Percentiles rank a stretch among this genome's conserved stretches.
Evolutionary conservation across 352 stramenopile species (phyloP).

Genomic region (Pseudoperonospora humuli): DNA sequence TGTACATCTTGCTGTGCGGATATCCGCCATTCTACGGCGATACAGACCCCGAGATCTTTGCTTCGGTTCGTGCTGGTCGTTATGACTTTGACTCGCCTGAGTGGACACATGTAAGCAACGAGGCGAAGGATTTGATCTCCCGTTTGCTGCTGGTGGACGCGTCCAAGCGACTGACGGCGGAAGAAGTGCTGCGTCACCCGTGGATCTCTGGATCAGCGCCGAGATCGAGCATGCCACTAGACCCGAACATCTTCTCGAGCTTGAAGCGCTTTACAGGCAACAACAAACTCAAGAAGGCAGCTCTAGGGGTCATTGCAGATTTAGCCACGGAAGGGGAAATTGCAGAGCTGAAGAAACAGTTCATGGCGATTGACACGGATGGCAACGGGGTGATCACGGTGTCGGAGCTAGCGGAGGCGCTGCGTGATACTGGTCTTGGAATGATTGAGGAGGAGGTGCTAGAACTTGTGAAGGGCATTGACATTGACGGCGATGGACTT

Average conservation of each 20-base stretch:
- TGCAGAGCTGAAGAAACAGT: slow-evolving; percentile 80
- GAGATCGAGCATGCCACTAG: slow-evolving; percentile 65
- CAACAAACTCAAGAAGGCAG: slow-evolving; percentile 88
- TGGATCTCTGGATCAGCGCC: slow-evolving; percentile 78
- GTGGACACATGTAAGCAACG: slow-evolving; percentile 72
- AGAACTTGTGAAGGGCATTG: slow-evolving; percentile 82
- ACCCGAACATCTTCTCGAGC: slow-evolving; percentile 79
- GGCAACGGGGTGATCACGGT: slow-evolving; percentile 87
- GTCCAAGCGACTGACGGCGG: slow-evolving; percentile 87
- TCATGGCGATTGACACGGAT: slow-evolving; percentile 81
- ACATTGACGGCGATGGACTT: slow-evolving; percentile 84
- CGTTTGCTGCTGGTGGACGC: slow-evolving; percentile 91
- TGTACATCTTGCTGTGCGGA: slow-evolving; percentile 93
- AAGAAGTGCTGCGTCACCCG: slow-evolving; percentile 78
- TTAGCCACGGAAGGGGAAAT: slow-evolving; percentile 80
- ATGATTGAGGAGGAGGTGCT: slow-evolving; percentile 87
- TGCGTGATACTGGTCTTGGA: slow-evolving; percentile 74
- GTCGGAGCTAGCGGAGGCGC: slow-evolving; percentile 73
- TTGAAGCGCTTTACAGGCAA: slow-evolving; percentile 84
- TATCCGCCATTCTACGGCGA: slow-evolving; percentile 95
- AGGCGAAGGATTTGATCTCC: slow-evolving; percentile 93
- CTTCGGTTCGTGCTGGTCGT: slow-evolving; percentile 60
- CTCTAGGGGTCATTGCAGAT: slow-evolving; percentile 80
- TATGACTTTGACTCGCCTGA: slow-evolving; percentile 85
- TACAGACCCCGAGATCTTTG: slow-evolving; percentile 88